Evolutionary conservation across 257 asterid genomes (phyloP).

Genomic region (Sherardia arvensis): DNA sequence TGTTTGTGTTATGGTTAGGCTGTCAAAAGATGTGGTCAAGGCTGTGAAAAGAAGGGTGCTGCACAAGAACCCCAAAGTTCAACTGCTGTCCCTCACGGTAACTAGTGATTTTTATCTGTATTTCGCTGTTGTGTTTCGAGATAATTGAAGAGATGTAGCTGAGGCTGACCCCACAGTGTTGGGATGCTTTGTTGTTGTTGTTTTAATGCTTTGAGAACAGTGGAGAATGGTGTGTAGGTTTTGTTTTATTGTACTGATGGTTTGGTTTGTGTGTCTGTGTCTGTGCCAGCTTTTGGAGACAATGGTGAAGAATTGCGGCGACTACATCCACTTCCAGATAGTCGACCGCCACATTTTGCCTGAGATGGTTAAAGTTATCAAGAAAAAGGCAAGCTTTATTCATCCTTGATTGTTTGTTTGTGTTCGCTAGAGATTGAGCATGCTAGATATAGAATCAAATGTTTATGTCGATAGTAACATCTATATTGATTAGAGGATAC

Average conservation of each 20-base stretch:
- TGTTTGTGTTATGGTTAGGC: conserved; percentile 26
- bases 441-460: background rate
- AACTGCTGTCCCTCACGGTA: conserved; percentile 89
- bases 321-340: conserved; percentile 79
- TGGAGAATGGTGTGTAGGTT: background rate
- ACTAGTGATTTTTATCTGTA: too few species aligned
- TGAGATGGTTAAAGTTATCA: conserved; percentile 87
- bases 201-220: background rate
- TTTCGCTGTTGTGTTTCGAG: background rate
- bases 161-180: background rate
- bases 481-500: too few species aligned
- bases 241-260: background rate
- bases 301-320: conserved; percentile 98
- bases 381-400: conserved; percentile 56
- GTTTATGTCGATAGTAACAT: background rate
- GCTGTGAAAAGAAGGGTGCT: conserved; percentile 86
- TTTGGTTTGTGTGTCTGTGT: conserved; percentile 3
- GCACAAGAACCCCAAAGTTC: conserved; percentile 93
- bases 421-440: background rate
- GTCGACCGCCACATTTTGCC: conserved; percentile 74
- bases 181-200: background rate
- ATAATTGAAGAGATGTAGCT: background rate
- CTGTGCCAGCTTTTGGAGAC: conserved; percentile 73
- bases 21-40: conserved; percentile 74
- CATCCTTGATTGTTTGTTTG: background rate